phyloP scores from a whole-genome alignment of 768 basidiomycete species.

The Leccinum subtestaceum region DNA sequence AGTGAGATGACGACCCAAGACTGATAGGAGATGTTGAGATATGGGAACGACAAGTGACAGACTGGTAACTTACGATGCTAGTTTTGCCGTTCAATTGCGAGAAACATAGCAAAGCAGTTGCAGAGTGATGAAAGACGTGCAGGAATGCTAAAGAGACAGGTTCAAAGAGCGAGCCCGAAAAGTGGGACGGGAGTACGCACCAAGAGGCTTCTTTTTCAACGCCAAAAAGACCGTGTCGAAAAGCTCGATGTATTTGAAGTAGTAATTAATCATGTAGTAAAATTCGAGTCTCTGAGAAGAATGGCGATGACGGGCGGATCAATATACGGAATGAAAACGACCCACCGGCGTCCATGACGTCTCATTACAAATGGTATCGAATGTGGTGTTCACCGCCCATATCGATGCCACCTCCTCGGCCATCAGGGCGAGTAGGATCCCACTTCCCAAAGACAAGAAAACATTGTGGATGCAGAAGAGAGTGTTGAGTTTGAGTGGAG shows the following conservation, averaged over 20 bases:
- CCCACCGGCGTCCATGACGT: slow-evolving; percentile 85
- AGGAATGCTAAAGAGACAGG: slow-evolving; percentile 67
- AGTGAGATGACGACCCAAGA: slow-evolving; percentile 95
- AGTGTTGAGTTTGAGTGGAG: slow-evolving; percentile 71
- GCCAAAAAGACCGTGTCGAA: slow-evolving; percentile 96
- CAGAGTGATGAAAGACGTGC: slow-evolving; percentile 99
- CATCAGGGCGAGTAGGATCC: slow-evolving; percentile 84
- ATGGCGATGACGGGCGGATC: slow-evolving; percentile 2
- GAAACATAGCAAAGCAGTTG: slow-evolving; percentile 93
- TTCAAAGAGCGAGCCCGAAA: slow-evolving; percentile 1
- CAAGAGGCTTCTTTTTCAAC: slow-evolving; percentile 96
- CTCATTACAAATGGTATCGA: slow-evolving; percentile 73
- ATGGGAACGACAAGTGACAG: neutral
- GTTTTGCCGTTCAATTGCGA: slow-evolving; percentile 93
- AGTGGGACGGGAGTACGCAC: slow-evolving; percentile 42
- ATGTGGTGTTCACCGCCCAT: slow-evolving; percentile 65
- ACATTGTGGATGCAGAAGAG: slow-evolving; percentile 92
- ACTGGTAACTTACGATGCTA: slow-evolving; percentile 69
- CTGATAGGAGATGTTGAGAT: slow-evolving; percentile 38
- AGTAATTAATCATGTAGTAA: slow-evolving; percentile 99
- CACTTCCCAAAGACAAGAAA: slow-evolving; percentile 79
- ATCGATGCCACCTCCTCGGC: slow-evolving; percentile 88
- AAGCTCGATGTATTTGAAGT: slow-evolving; percentile 96
- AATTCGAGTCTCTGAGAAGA: slow-evolving; percentile 75
- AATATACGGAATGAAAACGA: slow-evolving; percentile 17